These are phyloP conservation scores for Phalaenopsis aphrodite DNA, from an alignment of 106 monocot species.

Conservation along the genomic window DNA sequence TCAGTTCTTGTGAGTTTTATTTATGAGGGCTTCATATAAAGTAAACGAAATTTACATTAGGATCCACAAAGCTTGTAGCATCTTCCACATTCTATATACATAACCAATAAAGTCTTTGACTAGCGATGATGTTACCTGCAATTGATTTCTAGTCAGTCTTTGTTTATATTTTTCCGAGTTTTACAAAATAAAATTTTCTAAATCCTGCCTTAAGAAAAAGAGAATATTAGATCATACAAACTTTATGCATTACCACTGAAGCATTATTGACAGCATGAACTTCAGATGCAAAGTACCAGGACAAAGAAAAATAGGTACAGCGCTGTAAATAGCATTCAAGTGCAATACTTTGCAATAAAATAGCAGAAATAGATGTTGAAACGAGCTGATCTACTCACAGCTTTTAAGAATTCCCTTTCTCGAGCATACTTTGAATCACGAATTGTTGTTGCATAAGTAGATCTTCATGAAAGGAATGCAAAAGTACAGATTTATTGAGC, in stretches of 20 bases:
- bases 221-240: neutral
- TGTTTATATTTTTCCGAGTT: neutral
- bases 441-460: constrained; percentile 95
- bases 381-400: constrained; percentile 30
- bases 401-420: constrained; percentile 92
- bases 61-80: neutral
- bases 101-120: neutral
- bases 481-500: neutral
- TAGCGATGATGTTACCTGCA: neutral
- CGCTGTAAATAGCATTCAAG: neutral
- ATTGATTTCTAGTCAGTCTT: neutral
- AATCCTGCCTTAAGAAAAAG: neutral
- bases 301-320: neutral
- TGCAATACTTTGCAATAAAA: neutral
- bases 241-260: neutral
- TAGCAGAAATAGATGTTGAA: neutral
- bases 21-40: neutral
- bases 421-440: constrained; percentile 92
- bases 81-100: neutral
- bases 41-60: neutral
- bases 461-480: constrained; percentile 32
- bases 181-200: neutral
- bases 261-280: neutral
- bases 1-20: neutral
- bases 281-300: neutral